Conservation (phyloP, 2,329 filamentous ascomycete species). For the Penicillium verrucosum region DNA sequence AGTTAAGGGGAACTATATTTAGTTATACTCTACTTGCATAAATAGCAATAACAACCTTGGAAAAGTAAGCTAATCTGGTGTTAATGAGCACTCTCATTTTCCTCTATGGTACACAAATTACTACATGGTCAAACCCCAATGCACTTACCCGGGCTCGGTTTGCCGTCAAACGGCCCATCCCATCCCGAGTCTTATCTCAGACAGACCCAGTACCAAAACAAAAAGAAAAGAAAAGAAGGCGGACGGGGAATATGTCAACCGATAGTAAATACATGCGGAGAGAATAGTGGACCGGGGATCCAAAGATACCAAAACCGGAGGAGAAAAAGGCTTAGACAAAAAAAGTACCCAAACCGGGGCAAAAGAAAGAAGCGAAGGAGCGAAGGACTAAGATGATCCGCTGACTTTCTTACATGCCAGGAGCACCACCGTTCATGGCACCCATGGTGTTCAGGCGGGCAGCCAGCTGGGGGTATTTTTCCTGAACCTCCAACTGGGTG, state of each 20-base stretch:
- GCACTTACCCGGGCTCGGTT: constrained; percentile 11
- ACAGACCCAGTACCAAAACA: constrained; percentile 15
- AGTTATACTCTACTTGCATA: too few species aligned
- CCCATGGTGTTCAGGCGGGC: constrained; percentile 65
- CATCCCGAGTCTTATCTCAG: constrained; percentile 10
- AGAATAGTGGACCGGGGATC: constrained; percentile 19
- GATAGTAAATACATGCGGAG: constrained; percentile 31
- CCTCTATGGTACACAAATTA: constrained; percentile 30
- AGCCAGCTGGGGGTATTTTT: constrained; percentile 79
- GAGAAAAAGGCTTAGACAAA: constrained; percentile 18
- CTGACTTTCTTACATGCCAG: constrained; percentile 29
- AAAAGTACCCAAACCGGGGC: constrained; percentile 12
- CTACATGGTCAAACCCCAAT: constrained; percentile 17
- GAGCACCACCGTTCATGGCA: constrained; percentile 36
- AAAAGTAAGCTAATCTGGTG: neutral
- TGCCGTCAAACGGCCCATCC: constrained; percentile 5
- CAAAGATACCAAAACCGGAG: constrained; percentile 15
- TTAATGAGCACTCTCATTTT: constrained; percentile 20
- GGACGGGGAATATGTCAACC: constrained; percentile 24
- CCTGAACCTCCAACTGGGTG: constrained; percentile 88
- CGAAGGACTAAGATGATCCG: constrained; percentile 11
- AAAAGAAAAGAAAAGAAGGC: constrained; percentile 16
- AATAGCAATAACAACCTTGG: neutral
- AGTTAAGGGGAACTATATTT: neutral
- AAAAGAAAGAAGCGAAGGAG: constrained; percentile 17